Evolutionary conservation across 805 yeast genomes (phyloP), one percentile per base, ranked within the genome.

Genomic region (Clavispora fructus): DNA sequence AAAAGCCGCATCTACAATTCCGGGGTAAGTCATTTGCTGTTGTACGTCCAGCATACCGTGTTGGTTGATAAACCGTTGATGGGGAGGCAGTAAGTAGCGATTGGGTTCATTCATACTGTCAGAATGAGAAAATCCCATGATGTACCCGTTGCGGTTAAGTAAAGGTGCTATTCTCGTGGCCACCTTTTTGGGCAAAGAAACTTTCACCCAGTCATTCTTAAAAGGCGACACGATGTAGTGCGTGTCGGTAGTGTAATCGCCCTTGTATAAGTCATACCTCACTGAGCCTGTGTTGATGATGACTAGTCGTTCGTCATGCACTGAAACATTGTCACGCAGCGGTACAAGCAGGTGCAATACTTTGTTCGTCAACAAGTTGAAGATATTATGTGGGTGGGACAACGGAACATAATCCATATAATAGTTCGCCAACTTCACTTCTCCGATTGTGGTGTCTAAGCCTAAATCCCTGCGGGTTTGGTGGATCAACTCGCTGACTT

Each of bases 201-300:
- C 62, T 42, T 75, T 79, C 29, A 73, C 77, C 97, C 97, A 92
- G 35, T 75, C 75, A 58, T 90, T 89, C 44, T 79, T 73, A 65
- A 89, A 91, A 0, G 98, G 97, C 0, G 95, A 82, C 0, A 92
- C 87, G 39, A 85, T 87, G 59, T 74, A 92, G 54, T 85, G 85
- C 0, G 92, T 74, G 62, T 90, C 95, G 39, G 69, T 68, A 0
- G 96, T 90, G 61, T 84, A 91, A 1, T 85, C 82, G 0, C 97
- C 98, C 59, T 82, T 78, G 67, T 85, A 85, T 40, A 91, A 65
- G 63, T 91, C 97, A 59, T 87, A 92, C 44, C 97, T 76, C 3
- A 91, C 77, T 5, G 96, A 84, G 1, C 97, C 97, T 0, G 96
- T 85, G 61, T 92, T 92, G 49, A 87, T 79, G 39, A 87, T 66